phyloP scores from a whole-genome alignment of 2,329 filamentous ascomycete genomes.

The Byssochlamys sp. region DNA sequence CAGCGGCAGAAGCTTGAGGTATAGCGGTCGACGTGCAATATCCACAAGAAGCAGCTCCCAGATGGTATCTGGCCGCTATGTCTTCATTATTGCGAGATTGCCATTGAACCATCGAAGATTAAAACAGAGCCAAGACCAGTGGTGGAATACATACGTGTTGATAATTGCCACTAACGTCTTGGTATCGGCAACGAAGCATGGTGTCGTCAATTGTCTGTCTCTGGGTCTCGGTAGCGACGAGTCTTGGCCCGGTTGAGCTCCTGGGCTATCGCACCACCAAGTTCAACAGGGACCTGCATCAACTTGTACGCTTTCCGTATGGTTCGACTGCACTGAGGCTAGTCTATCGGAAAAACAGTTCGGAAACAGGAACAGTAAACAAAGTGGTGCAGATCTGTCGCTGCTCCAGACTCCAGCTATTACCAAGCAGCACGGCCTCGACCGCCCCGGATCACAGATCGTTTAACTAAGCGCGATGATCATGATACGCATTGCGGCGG shows the following conservation, averaged over 20 bases:
- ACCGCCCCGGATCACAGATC: background rate
- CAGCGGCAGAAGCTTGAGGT: background rate
- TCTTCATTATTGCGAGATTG: background rate
- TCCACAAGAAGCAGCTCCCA: background rate
- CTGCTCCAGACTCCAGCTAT: background rate
- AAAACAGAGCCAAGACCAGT: background rate
- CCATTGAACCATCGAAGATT: background rate
- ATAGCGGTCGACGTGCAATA: background rate
- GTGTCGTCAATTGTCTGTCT: too few relatives aligned
- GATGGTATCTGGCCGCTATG: background rate
- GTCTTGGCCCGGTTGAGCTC: background rate
- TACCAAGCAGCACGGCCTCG: background rate
- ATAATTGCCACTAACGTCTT: background rate
- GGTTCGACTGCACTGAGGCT: background rate
- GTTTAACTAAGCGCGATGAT: background rate
- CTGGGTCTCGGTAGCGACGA: background rate
- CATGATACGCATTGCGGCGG: background rate
- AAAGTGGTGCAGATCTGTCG: background rate
- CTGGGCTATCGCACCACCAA: background rate
- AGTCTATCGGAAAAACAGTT: background rate
- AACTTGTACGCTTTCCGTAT: background rate
- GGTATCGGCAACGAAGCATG: background rate
- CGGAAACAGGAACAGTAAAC: background rate
- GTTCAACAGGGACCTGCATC: background rate
- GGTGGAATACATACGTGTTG: background rate